phyloP scores from a whole-genome alignment of 2,329 filamentous ascomycete species.

The Lithohypha guttulata region DNA sequence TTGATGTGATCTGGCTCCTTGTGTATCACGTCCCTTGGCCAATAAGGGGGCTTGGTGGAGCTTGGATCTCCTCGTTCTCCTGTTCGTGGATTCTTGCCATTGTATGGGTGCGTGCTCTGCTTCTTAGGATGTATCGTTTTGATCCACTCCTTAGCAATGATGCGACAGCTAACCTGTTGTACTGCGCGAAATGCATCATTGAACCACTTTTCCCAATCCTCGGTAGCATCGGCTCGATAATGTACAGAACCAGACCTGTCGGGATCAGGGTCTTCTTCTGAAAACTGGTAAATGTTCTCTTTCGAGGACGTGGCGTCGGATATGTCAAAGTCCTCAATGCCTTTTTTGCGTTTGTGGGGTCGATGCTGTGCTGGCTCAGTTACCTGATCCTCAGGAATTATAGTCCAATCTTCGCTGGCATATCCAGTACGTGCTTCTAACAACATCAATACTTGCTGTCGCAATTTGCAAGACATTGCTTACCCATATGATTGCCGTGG shows the following conservation, averaged over 20 bases:
- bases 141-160: slow-evolving; percentile 37
- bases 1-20: slow-evolving; percentile 40
- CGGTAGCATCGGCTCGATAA: slow-evolving; percentile 28
- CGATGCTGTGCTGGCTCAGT: no score
- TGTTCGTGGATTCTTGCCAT: slow-evolving; percentile 33
- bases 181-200: slow-evolving; percentile 32
- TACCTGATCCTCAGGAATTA: no score
- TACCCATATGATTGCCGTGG: neutral
- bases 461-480: slow-evolving; percentile 3
- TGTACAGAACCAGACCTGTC: neutral
- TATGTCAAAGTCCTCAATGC: slow-evolving; percentile 6
- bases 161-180: slow-evolving; percentile 37
- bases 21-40: slow-evolving; percentile 31
- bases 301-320: no score
- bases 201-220: slow-evolving; percentile 32
- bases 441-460: no score
- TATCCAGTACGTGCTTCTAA: no score
- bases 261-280: slow-evolving; percentile 1
- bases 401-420: no score
- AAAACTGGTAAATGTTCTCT: slow-evolving; percentile 18
- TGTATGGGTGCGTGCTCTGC: slow-evolving; percentile 39
- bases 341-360: slow-evolving; percentile 8
- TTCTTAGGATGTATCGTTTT: slow-evolving; percentile 38
- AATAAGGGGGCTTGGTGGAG: slow-evolving; percentile 33
- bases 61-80: slow-evolving; percentile 31